phyloP scores from a whole-genome alignment of 148 eudicot species.

The Arbutus unedo region DNA sequence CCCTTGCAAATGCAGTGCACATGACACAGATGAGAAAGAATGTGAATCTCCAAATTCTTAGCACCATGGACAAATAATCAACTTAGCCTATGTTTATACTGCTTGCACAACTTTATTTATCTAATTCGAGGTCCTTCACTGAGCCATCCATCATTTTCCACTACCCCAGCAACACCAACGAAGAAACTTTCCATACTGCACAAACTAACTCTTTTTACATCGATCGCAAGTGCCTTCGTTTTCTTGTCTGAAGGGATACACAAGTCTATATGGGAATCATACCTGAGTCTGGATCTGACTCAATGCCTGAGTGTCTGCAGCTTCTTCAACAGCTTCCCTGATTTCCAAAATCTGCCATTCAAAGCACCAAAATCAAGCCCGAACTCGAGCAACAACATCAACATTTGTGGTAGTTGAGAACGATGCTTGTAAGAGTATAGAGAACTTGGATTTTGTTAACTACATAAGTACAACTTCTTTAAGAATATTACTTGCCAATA shows the following conservation, averaged over 20 bases:
- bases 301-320: slow-evolving; percentile 53
- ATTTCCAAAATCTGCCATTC: slow-evolving; percentile 76
- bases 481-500: not conserved
- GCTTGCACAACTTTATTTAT: not conserved
- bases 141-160: not conserved
- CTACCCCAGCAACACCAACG: not conserved
- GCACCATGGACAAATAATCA: not conserved
- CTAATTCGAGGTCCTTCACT: not conserved
- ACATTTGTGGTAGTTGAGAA: not conserved
- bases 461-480: not conserved
- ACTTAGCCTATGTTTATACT: not conserved
- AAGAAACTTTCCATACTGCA: slow-evolving; percentile 1
- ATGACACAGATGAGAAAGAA: not conserved
- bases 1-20: not conserved
- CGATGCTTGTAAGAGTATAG: not conserved
- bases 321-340: slow-evolving; percentile 91
- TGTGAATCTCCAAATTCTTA: not conserved
- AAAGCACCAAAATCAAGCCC: not conserved
- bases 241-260: too few species aligned
- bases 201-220: not conserved
- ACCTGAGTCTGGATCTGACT: slow-evolving; percentile 68
- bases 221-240: not conserved
- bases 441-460: not conserved
- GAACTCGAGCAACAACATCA: not conserved
- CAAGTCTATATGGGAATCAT: slow-evolving; percentile 3